phyloP scores from a whole-genome alignment of 176 grass and related monocot species.

The Juncus effusus region DNA sequence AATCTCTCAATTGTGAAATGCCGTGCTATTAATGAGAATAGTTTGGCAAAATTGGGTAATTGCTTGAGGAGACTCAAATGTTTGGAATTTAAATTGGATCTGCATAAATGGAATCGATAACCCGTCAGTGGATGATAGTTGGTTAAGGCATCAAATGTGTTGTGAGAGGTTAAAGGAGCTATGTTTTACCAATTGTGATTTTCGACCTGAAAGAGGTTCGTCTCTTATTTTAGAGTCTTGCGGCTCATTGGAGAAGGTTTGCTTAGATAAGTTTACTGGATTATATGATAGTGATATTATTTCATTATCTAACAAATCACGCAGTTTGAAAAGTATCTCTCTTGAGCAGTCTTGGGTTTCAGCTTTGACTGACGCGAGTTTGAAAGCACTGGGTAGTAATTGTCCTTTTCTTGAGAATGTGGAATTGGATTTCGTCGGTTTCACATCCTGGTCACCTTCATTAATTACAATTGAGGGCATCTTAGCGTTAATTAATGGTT shows the following conservation, averaged over 20 bases:
- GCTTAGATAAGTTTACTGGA: conserved; percentile 44
- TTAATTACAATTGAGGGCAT: conserved; percentile 47
- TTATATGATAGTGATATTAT: conserved; percentile 48
- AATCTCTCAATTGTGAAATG: conserved; percentile 43
- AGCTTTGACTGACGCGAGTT: conserved; percentile 48
- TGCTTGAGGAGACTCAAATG: not conserved
- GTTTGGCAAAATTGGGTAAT: conserved; percentile 39
- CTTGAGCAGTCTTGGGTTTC: too few relatives aligned
- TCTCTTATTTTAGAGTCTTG: not conserved
- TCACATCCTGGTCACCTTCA: conserved; percentile 4
- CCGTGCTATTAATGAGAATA: conserved; percentile 29
- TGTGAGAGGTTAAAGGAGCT: conserved; percentile 53
- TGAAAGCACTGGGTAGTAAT: conserved; percentile 34
- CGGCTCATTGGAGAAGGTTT: not conserved
- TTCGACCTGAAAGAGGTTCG: conserved; percentile 30
- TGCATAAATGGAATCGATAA: conserved; percentile 29
- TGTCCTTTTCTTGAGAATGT: conserved; percentile 14
- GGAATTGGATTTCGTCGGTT: conserved; percentile 7
- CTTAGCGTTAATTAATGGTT: too few relatives aligned
- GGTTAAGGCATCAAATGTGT: conserved; percentile 17
- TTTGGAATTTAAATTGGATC: conserved; percentile 51
- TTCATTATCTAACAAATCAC: conserved; percentile 39
- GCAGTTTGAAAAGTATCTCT: conserved; percentile 48
- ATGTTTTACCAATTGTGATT: conserved; percentile 46
- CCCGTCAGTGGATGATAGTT: conserved; percentile 3